Evolutionary conservation across 2,329 filamentous ascomycete species (phyloP).

Genomic region (Claviceps capensis): DNA sequence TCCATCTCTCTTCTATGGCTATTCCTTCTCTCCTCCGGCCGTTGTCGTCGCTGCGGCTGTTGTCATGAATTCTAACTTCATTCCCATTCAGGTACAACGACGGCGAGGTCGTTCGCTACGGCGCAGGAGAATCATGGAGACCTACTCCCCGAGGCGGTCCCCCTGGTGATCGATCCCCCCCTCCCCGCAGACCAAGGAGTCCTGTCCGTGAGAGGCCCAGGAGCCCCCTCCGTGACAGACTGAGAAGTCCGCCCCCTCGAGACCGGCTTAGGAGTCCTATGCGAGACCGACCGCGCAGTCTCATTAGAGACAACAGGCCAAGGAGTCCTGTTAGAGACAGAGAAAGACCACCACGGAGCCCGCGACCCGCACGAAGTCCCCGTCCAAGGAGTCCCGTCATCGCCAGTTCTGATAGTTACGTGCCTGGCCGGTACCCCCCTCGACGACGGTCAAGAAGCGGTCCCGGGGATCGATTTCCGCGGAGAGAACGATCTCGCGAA

Average conservation of each 20-base stretch:
- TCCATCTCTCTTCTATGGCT: background rate
- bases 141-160: conserved; percentile 33
- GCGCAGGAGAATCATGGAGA: conserved; percentile 47
- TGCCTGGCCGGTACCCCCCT: conserved; percentile 28
- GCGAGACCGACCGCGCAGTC: conserved; percentile 11
- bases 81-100: conserved; percentile 37
- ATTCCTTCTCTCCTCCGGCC: background rate
- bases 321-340: conserved; percentile 18
- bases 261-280: conserved; percentile 10
- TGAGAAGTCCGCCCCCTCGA: conserved; percentile 10
- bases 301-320: conserved; percentile 12
- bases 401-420: conserved; percentile 30
- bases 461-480: conserved; percentile 23
- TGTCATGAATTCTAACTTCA: conserved; percentile 4
- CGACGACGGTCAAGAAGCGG: conserved; percentile 28
- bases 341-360: conserved; percentile 12
- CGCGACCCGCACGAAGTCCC: conserved; percentile 23
- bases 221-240: background rate
- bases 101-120: conserved; percentile 47
- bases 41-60: background rate
- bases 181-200: conserved; percentile 25
- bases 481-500: conserved; percentile 28
- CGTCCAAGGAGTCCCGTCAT: conserved; percentile 24
- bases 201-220: conserved; percentile 14
- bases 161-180: conserved; percentile 29